phyloP scores from a whole-genome alignment of 1,284 basidiomycete genomes.

The Irpex sp. region DNA sequence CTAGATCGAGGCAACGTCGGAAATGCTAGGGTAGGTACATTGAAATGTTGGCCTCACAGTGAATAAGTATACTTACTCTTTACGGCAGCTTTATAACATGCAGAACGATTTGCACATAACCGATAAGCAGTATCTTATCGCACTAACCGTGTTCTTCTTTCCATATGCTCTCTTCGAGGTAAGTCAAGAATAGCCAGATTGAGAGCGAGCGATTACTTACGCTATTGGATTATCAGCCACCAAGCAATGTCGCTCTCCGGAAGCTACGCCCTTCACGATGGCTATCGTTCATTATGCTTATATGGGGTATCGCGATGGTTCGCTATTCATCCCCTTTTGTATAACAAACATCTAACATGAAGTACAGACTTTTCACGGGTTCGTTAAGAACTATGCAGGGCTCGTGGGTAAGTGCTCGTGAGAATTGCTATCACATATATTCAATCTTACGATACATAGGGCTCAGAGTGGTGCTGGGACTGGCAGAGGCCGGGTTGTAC shows the following conservation, averaged over 20 bases:
- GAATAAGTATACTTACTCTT: background rate
- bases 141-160: slow-evolving; percentile 62
- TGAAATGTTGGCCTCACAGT: background rate
- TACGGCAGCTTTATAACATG: slow-evolving; percentile 49
- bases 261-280: slow-evolving; percentile 36
- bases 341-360: background rate
- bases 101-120: slow-evolving; percentile 52
- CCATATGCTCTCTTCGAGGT: slow-evolving; percentile 64
- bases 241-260: slow-evolving; percentile 36
- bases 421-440: background rate
- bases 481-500: slow-evolving; percentile 35
- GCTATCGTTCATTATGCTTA: slow-evolving; percentile 31
- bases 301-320: slow-evolving; percentile 31
- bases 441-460: slow-evolving; percentile 16
- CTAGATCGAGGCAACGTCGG: slow-evolving; percentile 80
- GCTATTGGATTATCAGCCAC: slow-evolving; percentile 21
- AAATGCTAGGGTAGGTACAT: slow-evolving; percentile 53
- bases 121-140: slow-evolving; percentile 64
- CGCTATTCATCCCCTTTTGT: background rate
- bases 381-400: slow-evolving; percentile 28
- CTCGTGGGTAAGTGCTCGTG: slow-evolving; percentile 23
- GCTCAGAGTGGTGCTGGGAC: slow-evolving; percentile 31
- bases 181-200: background rate
- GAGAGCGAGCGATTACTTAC: background rate
- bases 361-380: slow-evolving; percentile 27